Base-by-base conservation (phyloP, 2,329 filamentous ascomycete species). In the Gnomoniopsis sp. region DNA sequence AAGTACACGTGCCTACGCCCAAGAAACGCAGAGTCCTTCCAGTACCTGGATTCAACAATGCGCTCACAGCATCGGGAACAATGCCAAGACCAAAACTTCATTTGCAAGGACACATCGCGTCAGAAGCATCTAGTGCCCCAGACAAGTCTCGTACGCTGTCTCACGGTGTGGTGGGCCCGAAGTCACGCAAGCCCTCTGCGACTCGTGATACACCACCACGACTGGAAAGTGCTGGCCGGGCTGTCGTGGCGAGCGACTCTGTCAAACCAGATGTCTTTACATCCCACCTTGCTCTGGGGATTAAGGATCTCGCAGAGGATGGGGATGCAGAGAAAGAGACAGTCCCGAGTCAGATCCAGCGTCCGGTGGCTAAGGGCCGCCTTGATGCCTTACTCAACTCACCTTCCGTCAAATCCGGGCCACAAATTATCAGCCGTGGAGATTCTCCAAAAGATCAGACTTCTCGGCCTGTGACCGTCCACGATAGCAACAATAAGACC, bases 1-100 rank as follows among this genome's bases (percentile, higher is more conserved):
- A 76, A 8, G 70, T 74, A 19, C 64, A 71, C 49, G 72, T 79
- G 65, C 68, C 75, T 53, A 83, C 77, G 14, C 76, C 75, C 53
- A 72, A 72, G 62, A 76, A 79, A 62, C 67, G 68, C 49, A 62
- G 33, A 49, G 33, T 7, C 12, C 12, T 46, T 15, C 47, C 51
- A 50, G n/a, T 23, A 26, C 23, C 41, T 10, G 30, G 47, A 7
- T 23, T 11, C 15, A 19, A 36, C 21, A 15, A 49, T 12, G 48
- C 51, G 19, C 26, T 21, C n/a, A 22, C 59, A 41, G 22, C 21
- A 3, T 12, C 3, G 23, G 41, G 46, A 19, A 21, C n/a, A 19
- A 30, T 6, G 3, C 15, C 15, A 3, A 53, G 22, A 12, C 36
- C 43, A 19, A 49, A 3, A 38, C 8, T 38, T 19, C 14, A 3